Evolutionary conservation across 805 yeast genomes (phyloP), one percentile per base, ranked within the genome.

Genomic region (Ogataea minuta): DNA sequence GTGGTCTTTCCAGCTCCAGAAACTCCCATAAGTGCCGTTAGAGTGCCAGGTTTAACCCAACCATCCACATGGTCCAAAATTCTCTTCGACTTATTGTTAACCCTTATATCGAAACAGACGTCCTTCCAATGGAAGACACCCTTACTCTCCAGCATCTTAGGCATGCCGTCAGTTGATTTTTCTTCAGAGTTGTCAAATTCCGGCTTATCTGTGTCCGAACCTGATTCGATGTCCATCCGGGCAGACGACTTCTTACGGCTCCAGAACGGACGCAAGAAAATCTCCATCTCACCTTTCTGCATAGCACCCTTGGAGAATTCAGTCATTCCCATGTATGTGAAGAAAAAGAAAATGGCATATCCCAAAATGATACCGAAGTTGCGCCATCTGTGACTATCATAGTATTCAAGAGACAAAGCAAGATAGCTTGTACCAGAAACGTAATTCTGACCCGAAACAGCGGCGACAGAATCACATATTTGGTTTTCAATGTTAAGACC

Each of bases 11-110:
- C 79, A 19, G 79, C 78, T 50, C 79, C 79, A 6, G 79, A 72
- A 33, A 71, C 77, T 38, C 80, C 80, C 78, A 74, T 72, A 15
- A 74, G 57, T 9, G 91, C 90, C 31, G 89, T 84, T 53, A 84
- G 63, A 29, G 86, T 81, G 41, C 88, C 88, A 11, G 89, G 89
- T 54, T 79, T 79, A 25, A 83, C 88, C 82, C 84, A 82, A 27
- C 91, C 91, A 54, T 80, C 84, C 41, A 83, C 84, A 41, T 72
- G 68, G 45, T 68, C 66, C 54, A 83, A 63, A 38, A 83, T 70
- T 33, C 77, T 68, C 50, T 84, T 67, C 10, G 74, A 67, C 41
- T 71, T 81, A 24, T 63, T 63, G 50, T 79, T 76, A 47, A 77
- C 76, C 51, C 73, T 70, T 40, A 84, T 77, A 46, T 77, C 81